Base-by-base conservation (phyloP, 1,139 yeast genomes). In the Casaregolazyma suthepensis region DNA sequence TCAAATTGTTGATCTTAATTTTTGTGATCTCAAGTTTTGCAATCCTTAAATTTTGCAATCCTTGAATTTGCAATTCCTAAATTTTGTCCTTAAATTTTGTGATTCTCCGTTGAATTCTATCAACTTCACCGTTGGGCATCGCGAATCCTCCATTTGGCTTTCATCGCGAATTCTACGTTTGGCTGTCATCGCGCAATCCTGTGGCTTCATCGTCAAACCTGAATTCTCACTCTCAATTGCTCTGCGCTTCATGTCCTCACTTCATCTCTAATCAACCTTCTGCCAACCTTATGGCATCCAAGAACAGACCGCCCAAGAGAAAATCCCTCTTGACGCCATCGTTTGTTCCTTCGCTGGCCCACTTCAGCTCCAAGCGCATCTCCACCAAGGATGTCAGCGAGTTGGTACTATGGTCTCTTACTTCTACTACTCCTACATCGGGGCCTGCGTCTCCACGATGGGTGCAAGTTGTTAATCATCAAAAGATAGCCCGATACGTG, bases 401-500 rank as follows among this genome's bases (percentile, higher is more conserved):
- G 52, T 64, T 85, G 51, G 70, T 82, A 0, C 64, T 83, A 15
- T 77, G 73, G 58, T 63, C 77, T 0, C 70, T 81, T 52, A 73
- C 76, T 12, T 78, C 75, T 10, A 46, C 45, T 2, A 73, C 76
- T 12, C 78, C 75, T 9, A 42, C 43, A 12, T 68, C 73, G 3
- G 59, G 59, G 2, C 58, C 60, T 2, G 59, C 59, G 17, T 49
- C 59, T 19, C 66, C 66, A 1, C 54, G 54, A 17, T 63, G 65
- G 65, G 53, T 63, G 45, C 56, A 53, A 46, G 59, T 63, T n/a
- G 67, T 66, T 29, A 80, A 81, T 58, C 68, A 77, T 54, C 61
- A 64, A 4, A 66, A 74, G 1, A 69, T 82, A 5, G 67, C 74
- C 22, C 79, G 80, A 52, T 77, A 85, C 2, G 82, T 87, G 0